Evolutionary conservation across 352 stramenopile genomes (phyloP), one percentile per base, ranked within the genome.

Genomic region (Elongisporangium undulatum): DNA sequence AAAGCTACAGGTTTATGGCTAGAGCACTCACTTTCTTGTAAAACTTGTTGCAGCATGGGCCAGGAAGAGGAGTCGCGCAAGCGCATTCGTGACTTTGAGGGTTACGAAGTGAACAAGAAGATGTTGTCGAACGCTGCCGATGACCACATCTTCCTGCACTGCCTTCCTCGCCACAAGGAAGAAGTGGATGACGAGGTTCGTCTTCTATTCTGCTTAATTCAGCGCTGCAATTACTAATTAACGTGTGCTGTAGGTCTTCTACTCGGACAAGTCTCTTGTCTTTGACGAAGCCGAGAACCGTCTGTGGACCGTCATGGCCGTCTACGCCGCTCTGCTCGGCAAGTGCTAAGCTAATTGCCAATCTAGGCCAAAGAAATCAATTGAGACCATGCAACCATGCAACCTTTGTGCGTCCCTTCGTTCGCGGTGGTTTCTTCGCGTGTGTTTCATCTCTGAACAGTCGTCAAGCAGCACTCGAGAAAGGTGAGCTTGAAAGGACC

Each of bases 291-390:
- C 96, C 0, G 97, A 99, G 69, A 99, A 99, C 71, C 89, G 97
- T 50, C 97, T 99, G 82, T 99, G 97, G 96, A 99, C 97, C 3
- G 96, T 99, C 63, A 99, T 99, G 97, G 94, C 96, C 24, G 94
- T 99, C 41, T 93, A 89, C 63, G 73, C 84, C 0, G 80, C 85
- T 24, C 68, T 90, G 17, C 60, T 89, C 3, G 79, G 75, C 59
- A 87, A 86, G 62, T 83, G 80, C 23, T 85, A 75, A 66, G 51
- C 38, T 5, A 50, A 26, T 50, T 45, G 9, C 34, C 34, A 45
- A 45, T 45, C 13, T 45, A 45, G 34, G 10, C 17, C 7, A 24
- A 53, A 53, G 8, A 10, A 23, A 24, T 22, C 19, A 10, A 17
- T 56, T 21, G 8, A 62, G n/a, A 58, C 9, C 2, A 17, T 45